Conservation (phyloP, 225 moss, liverwort and hornwort genomes). For the Ulota crispa region DNA sequence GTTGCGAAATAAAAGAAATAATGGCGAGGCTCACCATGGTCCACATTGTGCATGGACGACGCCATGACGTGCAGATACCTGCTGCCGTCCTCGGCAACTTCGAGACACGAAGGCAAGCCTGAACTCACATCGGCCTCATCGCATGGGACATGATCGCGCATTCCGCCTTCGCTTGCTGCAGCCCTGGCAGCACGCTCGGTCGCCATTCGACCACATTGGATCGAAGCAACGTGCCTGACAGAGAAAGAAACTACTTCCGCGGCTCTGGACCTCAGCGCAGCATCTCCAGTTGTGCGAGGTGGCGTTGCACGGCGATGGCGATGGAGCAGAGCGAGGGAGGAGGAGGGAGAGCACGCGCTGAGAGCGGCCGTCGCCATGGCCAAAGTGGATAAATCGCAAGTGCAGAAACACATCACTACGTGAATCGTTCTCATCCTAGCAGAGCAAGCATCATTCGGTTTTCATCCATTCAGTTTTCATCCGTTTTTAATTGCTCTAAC, state of each 20-base stretch:
- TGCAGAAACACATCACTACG: no score
- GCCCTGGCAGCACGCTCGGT: neutral
- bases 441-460: no score
- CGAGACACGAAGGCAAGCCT: slow-evolving; percentile 36
- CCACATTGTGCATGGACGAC: slow-evolving; percentile 58
- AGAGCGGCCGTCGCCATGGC: neutral
- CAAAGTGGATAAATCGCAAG: neutral
- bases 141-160: neutral
- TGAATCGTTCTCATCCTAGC: no score
- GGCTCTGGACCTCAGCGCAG: neutral
- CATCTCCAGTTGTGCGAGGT: neutral
- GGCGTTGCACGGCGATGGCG: neutral
- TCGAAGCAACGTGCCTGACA: neutral
- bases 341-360: neutral
- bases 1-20: neutral
- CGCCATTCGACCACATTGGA: neutral
- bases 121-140: neutral
- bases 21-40: slow-evolving; percentile 37
- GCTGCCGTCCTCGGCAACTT: slow-evolving; percentile 44
- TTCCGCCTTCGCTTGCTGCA: slow-evolving; percentile 1
- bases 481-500: no score
- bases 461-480: no score
- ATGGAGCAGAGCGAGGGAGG: neutral
- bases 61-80: slow-evolving; percentile 52
- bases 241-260: neutral